Base-by-base conservation (phyloP, 2,329 filamentous ascomycete genomes). In the Fusarium pseudoanthophilum region DNA sequence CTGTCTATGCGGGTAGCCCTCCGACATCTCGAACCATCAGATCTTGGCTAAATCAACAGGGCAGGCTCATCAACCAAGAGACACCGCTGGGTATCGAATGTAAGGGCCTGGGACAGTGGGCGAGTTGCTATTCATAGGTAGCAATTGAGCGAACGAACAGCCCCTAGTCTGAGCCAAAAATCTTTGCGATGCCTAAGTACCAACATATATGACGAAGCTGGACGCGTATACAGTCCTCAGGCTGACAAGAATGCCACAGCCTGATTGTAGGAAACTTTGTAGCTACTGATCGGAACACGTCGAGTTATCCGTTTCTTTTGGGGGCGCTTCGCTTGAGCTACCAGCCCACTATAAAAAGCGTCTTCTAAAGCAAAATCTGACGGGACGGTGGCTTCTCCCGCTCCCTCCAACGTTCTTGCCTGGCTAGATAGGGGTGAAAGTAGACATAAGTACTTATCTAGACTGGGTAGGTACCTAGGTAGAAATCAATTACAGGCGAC, bases 141-240 rank as follows among this genome's bases (percentile, higher is more conserved):
- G 24, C 34, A 53, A 39, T 39, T 39, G 51, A 55, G 34, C 28
- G 20, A 64, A 30, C 56, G 24, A 64, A 37, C 56, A 53, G 30
- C 21, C 32, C 15, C 15, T 5, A 21, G 40, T 45, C 21, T 32
- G 39, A 21, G 46, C 52, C 34, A 51, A 61, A 48, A 48, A 51
- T 28, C 40, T 34, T 43, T 43, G 40, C 39, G 48, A n/a, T 72
- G 36, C 49, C 30, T 51, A 28, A 20, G 26, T 15, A 20, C n/a
- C 20, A 15, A 52, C 32, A 37, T 28, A 39, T n/a, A 57, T 65
- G 69, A 73, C 65, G 52, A 52, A 45, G 53, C 49, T 60, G 53
- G 60, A 73, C 70, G 66, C 69, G 70, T 71, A 71, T 60, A 62
- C 60, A 73, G 65, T 53, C 69, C 65, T 26, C 32, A 20, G 32